Evolutionary conservation across 129 eudicot genomes (phyloP).

Genomic region (Kitagawia praeruptora): DNA sequence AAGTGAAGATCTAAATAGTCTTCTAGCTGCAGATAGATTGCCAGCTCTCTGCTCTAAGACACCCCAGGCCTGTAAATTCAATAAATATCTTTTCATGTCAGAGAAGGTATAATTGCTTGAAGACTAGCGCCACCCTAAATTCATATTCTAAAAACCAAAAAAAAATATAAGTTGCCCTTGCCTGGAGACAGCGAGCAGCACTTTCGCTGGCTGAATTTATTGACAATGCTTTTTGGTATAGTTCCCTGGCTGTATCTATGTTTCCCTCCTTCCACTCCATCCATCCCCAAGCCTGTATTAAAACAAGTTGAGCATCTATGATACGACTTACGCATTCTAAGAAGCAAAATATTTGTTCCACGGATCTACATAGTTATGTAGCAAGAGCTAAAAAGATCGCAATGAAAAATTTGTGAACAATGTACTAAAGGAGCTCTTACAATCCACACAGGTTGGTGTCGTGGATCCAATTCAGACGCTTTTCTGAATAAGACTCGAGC

Average conservation of each 20-base stretch:
- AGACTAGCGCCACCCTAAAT: not conserved
- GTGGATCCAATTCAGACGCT: conserved; percentile 78
- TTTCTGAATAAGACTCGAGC: conserved; percentile 71
- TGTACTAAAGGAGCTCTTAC: conserved; percentile 30
- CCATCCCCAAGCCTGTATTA: conserved; percentile 97
- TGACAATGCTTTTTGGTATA: conserved; percentile 63
- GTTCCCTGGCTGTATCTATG: conserved; percentile 64
- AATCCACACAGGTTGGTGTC: conserved; percentile 94
- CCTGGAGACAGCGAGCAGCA: conserved; percentile 99
- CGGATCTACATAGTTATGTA: not conserved
- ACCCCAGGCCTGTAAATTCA: conserved; percentile 76
- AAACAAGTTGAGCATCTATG: conserved; percentile 9
- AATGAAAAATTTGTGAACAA: not conserved
- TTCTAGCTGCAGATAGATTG: conserved; percentile 81
- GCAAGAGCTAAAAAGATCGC: not conserved
- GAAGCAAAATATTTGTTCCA: not conserved
- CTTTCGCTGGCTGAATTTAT: conserved; percentile 68
- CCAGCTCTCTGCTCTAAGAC: conserved; percentile 88
- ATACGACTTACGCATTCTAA: not conserved
- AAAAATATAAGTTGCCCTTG: conserved; percentile 9
- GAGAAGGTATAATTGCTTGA: not conserved
- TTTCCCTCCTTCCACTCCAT: conserved; percentile 99
- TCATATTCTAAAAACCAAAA: not conserved
- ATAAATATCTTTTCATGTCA: not conserved
- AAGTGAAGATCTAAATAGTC: conserved; percentile 83